A percentile compares a stretch with the other conserved stretches of the same genome.
These are phyloP conservation scores for Metarhizium album DNA, from an alignment of 2,329 filamentous ascomycete species.

Conservation along the genomic window DNA sequence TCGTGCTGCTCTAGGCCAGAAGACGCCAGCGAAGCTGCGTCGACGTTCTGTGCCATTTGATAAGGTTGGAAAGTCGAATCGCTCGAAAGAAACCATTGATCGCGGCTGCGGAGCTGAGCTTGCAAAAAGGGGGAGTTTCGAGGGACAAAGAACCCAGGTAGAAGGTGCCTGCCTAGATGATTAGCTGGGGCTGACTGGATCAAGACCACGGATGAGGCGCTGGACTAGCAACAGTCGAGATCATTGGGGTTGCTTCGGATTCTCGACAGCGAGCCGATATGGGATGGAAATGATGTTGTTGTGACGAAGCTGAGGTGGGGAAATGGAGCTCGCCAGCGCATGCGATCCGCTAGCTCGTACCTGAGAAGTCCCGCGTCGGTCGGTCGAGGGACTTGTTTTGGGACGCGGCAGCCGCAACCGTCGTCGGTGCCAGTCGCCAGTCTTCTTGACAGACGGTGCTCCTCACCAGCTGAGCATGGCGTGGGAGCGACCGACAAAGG, in stretches of 20 bases:
- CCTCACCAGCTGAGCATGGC: background rate
- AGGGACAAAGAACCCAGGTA: background rate
- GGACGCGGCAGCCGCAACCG: background rate
- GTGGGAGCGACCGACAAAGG: too few species aligned
- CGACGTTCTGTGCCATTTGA: constrained; percentile 33
- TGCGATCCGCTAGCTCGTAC: background rate
- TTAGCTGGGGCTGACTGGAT: background rate
- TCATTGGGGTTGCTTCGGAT: background rate
- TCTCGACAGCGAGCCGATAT: background rate
- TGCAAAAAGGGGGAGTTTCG: background rate
- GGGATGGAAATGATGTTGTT: background rate
- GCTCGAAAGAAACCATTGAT: constrained; percentile 4
- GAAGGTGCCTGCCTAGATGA: background rate
- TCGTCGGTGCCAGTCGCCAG: too few species aligned
- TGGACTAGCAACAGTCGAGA: background rate
- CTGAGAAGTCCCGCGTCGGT: background rate
- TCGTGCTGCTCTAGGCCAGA: constrained; percentile 26
- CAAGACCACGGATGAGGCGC: background rate
- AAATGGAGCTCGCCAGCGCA: background rate
- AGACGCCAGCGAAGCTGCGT: constrained; percentile 20
- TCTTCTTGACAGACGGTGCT: background rate
- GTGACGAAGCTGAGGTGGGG: background rate
- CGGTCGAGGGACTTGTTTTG: background rate
- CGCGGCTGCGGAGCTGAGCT: background rate
- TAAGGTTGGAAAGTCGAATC: constrained; percentile 8